Base-by-base conservation (phyloP, 2,329 filamentous ascomycete species). In the Pseudogymnoascus sp. region DNA sequence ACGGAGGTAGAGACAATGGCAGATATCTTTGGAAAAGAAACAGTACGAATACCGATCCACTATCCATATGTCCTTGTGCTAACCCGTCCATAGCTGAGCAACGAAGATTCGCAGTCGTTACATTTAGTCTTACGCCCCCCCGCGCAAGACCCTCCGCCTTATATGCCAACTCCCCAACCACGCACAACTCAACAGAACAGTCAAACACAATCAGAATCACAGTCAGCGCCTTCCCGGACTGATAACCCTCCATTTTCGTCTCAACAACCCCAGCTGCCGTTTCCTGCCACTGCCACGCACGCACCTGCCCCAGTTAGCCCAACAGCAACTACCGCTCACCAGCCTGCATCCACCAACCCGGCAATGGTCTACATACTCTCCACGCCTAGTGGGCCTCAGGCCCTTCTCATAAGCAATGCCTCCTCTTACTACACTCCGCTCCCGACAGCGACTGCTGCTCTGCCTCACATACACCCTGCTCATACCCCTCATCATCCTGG, bases 311-410 rank as follows among this genome's bases (percentile, higher is more conserved):
- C 60, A 63, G 67, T 61, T 62, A 65, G 53, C n/a, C 61, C 60
- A 33, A 33, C 50, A n/a, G 65, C 61, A 66, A 66, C 66, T 66
- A 50, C 64, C 57, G 38, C 67, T 67, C 15, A 50, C 65, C 23
- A 63, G 28, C 50, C 63, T 47, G 19, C 65, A 23, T 28, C 70
- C 13, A 59, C 72, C 17, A 71, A 71, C 33, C 74, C 75, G 23
- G 76, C 80, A 0, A 80, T 84, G 64, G 82, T 87, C 1, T 87
- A 87, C 67, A 81, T 88, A 23, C 71, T 88, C 6, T 83, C 80
- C 15, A 87, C 85, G 0, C 84, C 85, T 0, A 77, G 78, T 44
- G 85, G 85, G 0, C 85, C 85, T 1, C 80, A 80, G 19, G 85
- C 80, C 5, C 72, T 88, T 1, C 71, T 88, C 6, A 74, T 87